phyloP scores from a whole-genome alignment of 1,139 yeast genomes.

The Schizosaccharomyces versatilis region DNA sequence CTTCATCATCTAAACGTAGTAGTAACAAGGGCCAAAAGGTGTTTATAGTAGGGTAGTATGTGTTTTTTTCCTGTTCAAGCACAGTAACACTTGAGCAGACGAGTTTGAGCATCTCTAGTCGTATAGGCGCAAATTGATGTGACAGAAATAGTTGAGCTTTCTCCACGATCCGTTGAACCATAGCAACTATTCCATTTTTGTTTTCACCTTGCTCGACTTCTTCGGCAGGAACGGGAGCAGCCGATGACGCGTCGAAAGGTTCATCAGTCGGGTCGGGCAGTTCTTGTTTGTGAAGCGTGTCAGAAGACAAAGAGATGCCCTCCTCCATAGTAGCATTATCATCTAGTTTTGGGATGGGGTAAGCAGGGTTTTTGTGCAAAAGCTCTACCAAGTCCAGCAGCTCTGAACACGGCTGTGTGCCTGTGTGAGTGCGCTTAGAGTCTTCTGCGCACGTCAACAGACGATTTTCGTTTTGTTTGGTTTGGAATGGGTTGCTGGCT shows the following conservation, averaged over 20 bases:
- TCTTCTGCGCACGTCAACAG: too few species aligned
- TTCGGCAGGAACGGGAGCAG: conserved; percentile 10
- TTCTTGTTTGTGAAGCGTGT: conserved; percentile 22
- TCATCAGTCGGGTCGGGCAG: conserved; percentile 18
- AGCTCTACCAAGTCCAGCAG: not conserved
- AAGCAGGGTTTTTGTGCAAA: not conserved
- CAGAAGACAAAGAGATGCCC: conserved; percentile 9
- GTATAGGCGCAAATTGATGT: conserved; percentile 39
- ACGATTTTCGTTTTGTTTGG: conserved; percentile 11
- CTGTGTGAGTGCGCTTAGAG: too few species aligned
- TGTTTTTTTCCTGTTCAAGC: conserved; percentile 36
- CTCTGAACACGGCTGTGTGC: conserved; percentile 1
- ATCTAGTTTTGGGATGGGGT: conserved; percentile 4
- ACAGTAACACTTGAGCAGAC: conserved; percentile 33
- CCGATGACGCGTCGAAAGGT: conserved; percentile 15
- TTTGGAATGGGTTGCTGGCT: conserved; percentile 18
- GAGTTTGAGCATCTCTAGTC: conserved; percentile 34
- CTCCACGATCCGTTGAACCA: conserved; percentile 37
- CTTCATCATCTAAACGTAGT: conserved; percentile 17
- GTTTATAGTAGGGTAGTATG: conserved; percentile 46
- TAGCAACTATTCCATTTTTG: conserved; percentile 24
- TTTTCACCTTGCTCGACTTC: conserved; percentile 16
- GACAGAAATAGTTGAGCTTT: conserved; percentile 54
- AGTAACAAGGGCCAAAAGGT: conserved; percentile 39
- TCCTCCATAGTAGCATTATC: not conserved